Conservation (phyloP, 257 asterid genomes). For the Anisodus tanguticus region DNA sequence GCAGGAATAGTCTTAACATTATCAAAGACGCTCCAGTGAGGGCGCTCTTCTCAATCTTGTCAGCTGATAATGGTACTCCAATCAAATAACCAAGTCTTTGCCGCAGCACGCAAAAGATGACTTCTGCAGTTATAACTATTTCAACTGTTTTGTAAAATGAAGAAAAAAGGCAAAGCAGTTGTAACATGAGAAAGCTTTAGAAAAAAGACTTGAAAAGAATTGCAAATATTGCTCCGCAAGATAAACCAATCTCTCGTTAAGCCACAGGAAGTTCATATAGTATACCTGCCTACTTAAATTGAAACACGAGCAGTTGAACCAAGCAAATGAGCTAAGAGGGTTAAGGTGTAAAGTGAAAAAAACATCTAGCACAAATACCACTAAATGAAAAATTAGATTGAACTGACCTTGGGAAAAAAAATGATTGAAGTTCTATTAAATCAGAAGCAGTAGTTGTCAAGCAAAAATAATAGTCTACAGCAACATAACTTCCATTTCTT, state of each 20-base stretch:
- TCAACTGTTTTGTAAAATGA: too few relatives aligned
- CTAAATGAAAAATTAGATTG: background rate
- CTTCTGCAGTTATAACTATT: background rate
- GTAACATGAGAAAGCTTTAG: background rate
- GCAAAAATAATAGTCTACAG: background rate
- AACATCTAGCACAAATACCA: background rate
- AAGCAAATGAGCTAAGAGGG: background rate
- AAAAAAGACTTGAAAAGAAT: background rate
- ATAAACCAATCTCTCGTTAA: background rate
- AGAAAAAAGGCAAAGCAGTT: background rate
- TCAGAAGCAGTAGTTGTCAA: background rate
- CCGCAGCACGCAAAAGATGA: background rate
- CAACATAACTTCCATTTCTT: background rate
- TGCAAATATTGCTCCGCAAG: background rate
- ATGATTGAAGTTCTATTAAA: background rate
- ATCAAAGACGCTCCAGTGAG: conserved; percentile 59
- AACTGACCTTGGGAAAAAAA: background rate
- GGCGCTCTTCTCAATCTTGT: conserved; percentile 40
- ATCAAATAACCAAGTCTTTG: background rate
- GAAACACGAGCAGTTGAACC: background rate
- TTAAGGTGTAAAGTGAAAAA: background rate
- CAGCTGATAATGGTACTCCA: background rate
- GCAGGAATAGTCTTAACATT: conserved; percentile 47
- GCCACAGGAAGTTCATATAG: background rate
- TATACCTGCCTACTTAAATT: background rate